Conservation (phyloP, 2,329 filamentous ascomycete genomes). For the Penicillium paneum region DNA sequence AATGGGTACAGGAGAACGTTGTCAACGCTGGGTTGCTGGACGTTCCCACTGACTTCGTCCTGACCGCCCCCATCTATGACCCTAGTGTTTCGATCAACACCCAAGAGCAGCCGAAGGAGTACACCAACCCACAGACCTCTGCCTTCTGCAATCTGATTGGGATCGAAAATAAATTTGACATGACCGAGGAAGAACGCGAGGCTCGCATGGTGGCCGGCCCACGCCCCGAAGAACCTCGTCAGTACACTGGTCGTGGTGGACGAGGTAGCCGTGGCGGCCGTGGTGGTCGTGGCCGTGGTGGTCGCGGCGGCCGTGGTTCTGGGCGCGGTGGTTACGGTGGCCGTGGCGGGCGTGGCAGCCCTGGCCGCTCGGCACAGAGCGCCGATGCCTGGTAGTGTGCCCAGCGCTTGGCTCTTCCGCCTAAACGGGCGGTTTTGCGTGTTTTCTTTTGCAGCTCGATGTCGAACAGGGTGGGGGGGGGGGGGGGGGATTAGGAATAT, state of each 20-base stretch:
- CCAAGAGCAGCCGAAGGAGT: constrained; percentile 68
- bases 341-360: neutral
- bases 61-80: constrained; percentile 71
- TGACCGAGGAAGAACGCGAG: constrained; percentile 66
- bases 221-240: constrained; percentile 30
- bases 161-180: constrained; percentile 72
- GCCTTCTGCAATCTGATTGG: constrained; percentile 74
- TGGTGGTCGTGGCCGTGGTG: constrained; percentile 19
- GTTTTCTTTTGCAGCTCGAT: too few species aligned
- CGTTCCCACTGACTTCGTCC: constrained; percentile 74
- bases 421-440: too few species aligned
- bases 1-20: constrained; percentile 80
- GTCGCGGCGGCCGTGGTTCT: constrained; percentile 7
- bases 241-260: constrained; percentile 9
- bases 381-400: neutral
- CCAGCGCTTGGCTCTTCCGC: too few species aligned
- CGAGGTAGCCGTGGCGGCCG: constrained; percentile 21
- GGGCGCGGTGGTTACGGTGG: constrained; percentile 17
- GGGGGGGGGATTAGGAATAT: too few species aligned
- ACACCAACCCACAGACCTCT: constrained; percentile 82
- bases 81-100: constrained; percentile 56
- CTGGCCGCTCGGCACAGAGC: neutral
- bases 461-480: too few species aligned
- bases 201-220: constrained; percentile 60
- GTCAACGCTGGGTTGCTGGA: constrained; percentile 59